Evolutionary conservation across 2,329 filamentous ascomycete genomes (phyloP).

Genomic region (Neonectria neomacrospora): DNA sequence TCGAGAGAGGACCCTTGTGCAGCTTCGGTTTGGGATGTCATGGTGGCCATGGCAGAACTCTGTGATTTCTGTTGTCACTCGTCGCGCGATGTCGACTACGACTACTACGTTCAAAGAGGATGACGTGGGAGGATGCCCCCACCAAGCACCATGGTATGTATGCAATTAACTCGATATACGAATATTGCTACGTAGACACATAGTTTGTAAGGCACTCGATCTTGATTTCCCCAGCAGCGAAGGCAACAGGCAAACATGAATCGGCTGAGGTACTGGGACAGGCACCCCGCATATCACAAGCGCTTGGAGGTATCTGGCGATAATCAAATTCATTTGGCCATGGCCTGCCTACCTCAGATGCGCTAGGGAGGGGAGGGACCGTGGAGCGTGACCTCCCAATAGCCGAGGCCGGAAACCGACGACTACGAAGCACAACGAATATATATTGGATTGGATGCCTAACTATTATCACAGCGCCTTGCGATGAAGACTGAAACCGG

Average conservation of each 20-base stretch:
- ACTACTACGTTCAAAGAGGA: constrained; percentile 31
- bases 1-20: constrained; percentile 55
- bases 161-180: constrained; percentile 26
- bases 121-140: constrained; percentile 44
- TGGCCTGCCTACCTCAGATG: neutral
- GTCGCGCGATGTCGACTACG: constrained; percentile 24
- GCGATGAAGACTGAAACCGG: neutral
- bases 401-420: neutral
- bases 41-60: constrained; percentile 36
- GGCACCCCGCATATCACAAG: neutral
- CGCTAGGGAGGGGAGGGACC: constrained; percentile 10
- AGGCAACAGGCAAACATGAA: neutral
- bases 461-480: too few relatives aligned
- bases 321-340: neutral
- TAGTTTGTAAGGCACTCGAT: too few relatives aligned
- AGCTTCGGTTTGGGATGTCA: constrained; percentile 43
- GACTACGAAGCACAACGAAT: neutral
- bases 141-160: constrained; percentile 25
- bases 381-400: neutral
- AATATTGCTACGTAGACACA: constrained; percentile 16
- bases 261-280: neutral
- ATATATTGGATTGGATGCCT: too few relatives aligned
- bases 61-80: constrained; percentile 28
- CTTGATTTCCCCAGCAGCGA: neutral
- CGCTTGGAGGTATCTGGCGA: neutral